phyloP scores from a whole-genome alignment of 1,139 yeast genomes.

The Diutina siamensis region DNA sequence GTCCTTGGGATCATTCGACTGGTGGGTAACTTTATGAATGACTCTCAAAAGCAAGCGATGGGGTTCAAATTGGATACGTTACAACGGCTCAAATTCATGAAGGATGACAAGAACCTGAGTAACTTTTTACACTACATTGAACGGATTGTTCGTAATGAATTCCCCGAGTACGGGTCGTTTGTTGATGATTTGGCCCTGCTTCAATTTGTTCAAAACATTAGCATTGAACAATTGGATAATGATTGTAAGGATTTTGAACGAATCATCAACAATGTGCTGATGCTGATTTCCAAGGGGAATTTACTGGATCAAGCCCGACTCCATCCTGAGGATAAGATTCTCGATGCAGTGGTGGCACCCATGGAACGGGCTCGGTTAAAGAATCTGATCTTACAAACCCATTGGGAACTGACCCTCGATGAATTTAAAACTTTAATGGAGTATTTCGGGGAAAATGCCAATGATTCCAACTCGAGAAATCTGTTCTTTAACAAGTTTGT shows the following conservation, averaged over 20 bases:
- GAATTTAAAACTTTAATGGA: constrained; percentile 55
- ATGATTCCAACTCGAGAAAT: constrained; percentile 36
- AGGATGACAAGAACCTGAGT: constrained; percentile 68
- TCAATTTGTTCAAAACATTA: constrained; percentile 50
- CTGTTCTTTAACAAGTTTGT: constrained; percentile 28
- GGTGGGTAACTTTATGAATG: constrained; percentile 93
- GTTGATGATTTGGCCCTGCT: constrained; percentile 65
- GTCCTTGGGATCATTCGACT: constrained; percentile 68
- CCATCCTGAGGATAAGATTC: constrained; percentile 70
- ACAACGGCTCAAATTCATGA: constrained; percentile 74
- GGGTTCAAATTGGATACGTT: constrained; percentile 81
- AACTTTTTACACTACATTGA: constrained; percentile 85
- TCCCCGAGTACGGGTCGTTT: constrained; percentile 68
- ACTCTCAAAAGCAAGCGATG: constrained; percentile 60
- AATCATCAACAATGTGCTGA: constrained; percentile 40
- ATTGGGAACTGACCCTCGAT: constrained; percentile 39
- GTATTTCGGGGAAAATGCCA: constrained; percentile 73
- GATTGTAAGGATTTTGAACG: constrained; percentile 59
- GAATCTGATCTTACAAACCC: constrained; percentile 43
- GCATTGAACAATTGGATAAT: constrained; percentile 62
- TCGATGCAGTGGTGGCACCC: constrained; percentile 34
- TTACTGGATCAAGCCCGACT: constrained; percentile 54
- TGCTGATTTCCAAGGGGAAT: constrained; percentile 57
- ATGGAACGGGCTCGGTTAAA: constrained; percentile 56
- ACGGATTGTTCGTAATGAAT: constrained; percentile 59